Base-by-base conservation (phyloP, 2,329 filamentous ascomycete genomes). In the Nemania serpens region DNA sequence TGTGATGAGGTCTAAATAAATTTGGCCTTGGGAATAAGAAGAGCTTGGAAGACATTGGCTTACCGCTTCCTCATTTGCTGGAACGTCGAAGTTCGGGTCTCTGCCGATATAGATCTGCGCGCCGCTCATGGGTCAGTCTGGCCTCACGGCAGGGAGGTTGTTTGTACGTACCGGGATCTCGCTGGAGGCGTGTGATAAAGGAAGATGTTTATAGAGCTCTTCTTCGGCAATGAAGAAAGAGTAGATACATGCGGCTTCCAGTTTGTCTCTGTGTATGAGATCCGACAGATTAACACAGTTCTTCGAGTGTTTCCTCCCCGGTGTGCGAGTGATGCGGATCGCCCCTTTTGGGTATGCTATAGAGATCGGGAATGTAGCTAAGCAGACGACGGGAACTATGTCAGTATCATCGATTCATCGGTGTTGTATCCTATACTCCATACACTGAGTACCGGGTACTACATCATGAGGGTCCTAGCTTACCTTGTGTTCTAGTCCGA, bases 321-420 rank as follows among this genome's bases (percentile, higher is more conserved):
- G 61, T 2, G 69, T 70, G n/a, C 69, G 66, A 9, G 68, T 71
- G 29, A 71, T 70, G 13, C 69, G 66, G 17, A 71, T 51, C 1
- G 63, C 69, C 13, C 69, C 69, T 29, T 66, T 59, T 13, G 66
- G 61, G 49, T 65, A 71, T 22, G 58, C 47, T 65, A 71, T 64
- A 36, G 37, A 12, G 11, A 46, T 2, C 12, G 29, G 50, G 10
- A 36, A 18, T n/a, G 36, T 12, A 42, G 34, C 60, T 61, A 13
- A 29, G 25, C 25, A 29, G 25, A 29, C 25, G 25, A 29, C 25
- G 25, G 25, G 4, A 29, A 7, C 5, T 3, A 6, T 43, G 41
- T 43, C 7, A 41, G 37, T 17, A 41, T 41, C 11, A 43, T 43
- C 25, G 25, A 4, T 29, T 7, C 7, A 29, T 29, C 25, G 25